Evolutionary conservation across 202 grass and related monocot species (phyloP), one percentile per base, ranked within the genome.

Genomic region (Brachypodium distachyon): DNA sequence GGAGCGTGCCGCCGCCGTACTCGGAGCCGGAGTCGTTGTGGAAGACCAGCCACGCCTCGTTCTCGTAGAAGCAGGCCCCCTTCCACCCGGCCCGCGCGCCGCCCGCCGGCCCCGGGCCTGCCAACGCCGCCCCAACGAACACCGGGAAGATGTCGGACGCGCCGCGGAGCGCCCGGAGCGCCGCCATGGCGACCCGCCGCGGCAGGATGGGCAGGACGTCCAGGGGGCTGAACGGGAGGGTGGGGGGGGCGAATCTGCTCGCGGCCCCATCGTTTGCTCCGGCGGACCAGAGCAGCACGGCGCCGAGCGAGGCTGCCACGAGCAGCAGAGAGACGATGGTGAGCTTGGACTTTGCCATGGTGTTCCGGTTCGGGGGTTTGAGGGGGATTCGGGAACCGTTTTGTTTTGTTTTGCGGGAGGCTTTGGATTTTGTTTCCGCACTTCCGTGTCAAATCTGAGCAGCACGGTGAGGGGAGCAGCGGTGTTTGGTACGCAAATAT

Each of bases 51-150:
- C 90, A 91, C 17, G 93, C 93, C 73, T 82, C 68, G 74, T 85
- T 97, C 85, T 97, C 67, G 79, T 93, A 93, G 78, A 97, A 97
- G 88, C 93, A 97, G 52, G 93, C 85, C 4, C 93, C 93, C 52
- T 91, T 93, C 93, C 88, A 97, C 26, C 43, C 25, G 26, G 78
- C 27, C 12, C 4, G 23, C 13, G 55, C 61, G 61, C 67, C 31
- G 47, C 68, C 17, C 13, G 48, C 26, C 57, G 76, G 4, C 21
- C 12, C 77, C 17, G 83, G 6, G 21, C 52, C 53, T 23, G 76
- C 75, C 51, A 19, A 11, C 50, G 80, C 89, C 50, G 84, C 63
- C 22, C 94, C 94, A 44, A 94, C 76, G 56, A 90, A 93, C 67
- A 91, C 74, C 49, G 91, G 87, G 72, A 91, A 78, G 41, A 94